phyloP scores from a whole-genome alignment of 2,329 filamentous ascomycete species.

The Ophiostoma triangulosporum region DNA sequence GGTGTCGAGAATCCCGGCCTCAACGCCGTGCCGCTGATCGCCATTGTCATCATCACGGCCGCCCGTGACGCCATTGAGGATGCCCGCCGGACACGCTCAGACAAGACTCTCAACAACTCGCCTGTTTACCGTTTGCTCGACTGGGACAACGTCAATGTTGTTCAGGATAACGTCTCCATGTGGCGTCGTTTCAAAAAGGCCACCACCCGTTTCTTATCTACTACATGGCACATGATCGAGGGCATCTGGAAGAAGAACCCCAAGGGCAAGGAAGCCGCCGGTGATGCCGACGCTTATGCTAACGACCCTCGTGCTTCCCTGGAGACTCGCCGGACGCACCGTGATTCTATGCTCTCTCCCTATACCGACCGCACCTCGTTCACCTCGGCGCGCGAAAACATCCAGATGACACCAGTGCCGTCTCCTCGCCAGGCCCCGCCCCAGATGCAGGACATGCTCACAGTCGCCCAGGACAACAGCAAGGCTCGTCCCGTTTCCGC shows the following conservation, averaged over 20 bases:
- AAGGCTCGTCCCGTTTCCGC: conserved; percentile 21
- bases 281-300: conserved; percentile 28
- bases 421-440: conserved; percentile 41
- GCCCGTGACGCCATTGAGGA: conserved; percentile 95
- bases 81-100: conserved; percentile 78
- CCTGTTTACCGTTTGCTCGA: conserved; percentile 79
- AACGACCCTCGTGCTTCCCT: conserved; percentile 53
- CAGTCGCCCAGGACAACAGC: conserved; percentile 24
- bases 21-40: conserved; percentile 80
- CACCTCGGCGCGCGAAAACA: conserved; percentile 50
- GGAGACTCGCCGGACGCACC: conserved; percentile 43
- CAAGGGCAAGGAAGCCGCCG: conserved; percentile 36
- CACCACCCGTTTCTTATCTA: conserved; percentile 46
- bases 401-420: conserved; percentile 91
- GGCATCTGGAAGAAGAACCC: conserved; percentile 36
- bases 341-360: conserved; percentile 40
- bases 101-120: conserved; percentile 92
- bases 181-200: conserved; percentile 92
- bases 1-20: conserved; percentile 82
- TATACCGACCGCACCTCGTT: conserved; percentile 34
- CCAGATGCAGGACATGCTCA: conserved; percentile 21
- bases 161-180: conserved; percentile 67
- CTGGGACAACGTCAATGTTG: conserved; percentile 88
- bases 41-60: conserved; percentile 77
- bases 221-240: conserved; percentile 36